phyloP scores from a whole-genome alignment of 225 moss, liverwort and hornwort species.

The Bryoerythrophyllum caledonicum region DNA sequence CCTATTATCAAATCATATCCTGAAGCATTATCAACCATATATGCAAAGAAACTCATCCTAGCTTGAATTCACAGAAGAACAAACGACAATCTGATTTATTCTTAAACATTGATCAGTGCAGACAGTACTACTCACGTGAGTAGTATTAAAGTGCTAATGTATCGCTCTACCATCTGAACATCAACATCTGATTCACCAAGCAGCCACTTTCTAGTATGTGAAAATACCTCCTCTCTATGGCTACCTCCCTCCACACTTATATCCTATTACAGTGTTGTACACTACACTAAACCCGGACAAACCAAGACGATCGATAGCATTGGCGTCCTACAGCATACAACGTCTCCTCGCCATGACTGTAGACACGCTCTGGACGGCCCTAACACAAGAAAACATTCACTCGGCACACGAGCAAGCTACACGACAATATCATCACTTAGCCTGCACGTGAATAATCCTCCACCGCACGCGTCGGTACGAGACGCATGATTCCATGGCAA shows the following conservation, averaged over 20 bases:
- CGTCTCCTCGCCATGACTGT: slow-evolving; percentile 17
- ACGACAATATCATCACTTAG: slow-evolving; percentile 10
- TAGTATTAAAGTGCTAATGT: no score
- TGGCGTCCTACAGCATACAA: neutral
- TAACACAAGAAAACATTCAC: slow-evolving; percentile 25
- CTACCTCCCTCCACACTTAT: no score
- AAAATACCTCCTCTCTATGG: neutral
- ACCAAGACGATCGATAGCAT: slow-evolving; percentile 9
- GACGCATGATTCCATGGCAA: slow-evolving; percentile 24
- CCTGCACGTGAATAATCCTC: slow-evolving; percentile 32
- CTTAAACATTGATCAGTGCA: slow-evolving; percentile 5
- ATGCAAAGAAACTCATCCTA: neutral
- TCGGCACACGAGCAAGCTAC: slow-evolving; percentile 22
- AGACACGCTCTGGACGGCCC: slow-evolving; percentile 9
- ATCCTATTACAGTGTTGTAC: no score
- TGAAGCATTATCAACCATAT: neutral
- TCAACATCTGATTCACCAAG: slow-evolving; percentile 18
- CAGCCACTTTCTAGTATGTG: slow-evolving; percentile 11
- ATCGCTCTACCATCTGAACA: no score
- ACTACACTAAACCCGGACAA: no score
- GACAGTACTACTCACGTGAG: slow-evolving; percentile 44
- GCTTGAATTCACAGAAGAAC: neutral
- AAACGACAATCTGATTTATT: neutral
- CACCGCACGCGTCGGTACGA: slow-evolving; percentile 32
- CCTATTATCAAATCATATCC: slow-evolving; percentile 11